phyloP scores from a whole-genome alignment of 139 green algal species.

The Yamagishiella unicocca region DNA sequence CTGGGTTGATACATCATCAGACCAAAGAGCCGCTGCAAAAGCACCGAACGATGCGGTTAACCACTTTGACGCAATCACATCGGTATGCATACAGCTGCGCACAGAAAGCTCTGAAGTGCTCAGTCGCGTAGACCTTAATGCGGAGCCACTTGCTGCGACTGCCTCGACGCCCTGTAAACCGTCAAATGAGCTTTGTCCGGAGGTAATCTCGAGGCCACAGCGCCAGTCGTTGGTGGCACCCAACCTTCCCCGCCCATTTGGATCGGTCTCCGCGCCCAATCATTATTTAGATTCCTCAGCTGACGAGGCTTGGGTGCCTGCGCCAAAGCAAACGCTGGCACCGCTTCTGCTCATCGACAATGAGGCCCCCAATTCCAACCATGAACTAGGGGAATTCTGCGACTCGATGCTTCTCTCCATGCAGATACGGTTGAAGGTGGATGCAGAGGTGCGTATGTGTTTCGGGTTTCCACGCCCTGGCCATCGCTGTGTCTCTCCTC shows the following conservation, averaged over 20 bases:
- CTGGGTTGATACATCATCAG: not conserved
- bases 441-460: conserved; percentile 6
- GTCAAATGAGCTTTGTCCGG: too few species aligned
- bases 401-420: conserved; percentile 39
- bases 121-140: too few species aligned
- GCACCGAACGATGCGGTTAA: not conserved
- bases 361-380: not conserved
- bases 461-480: not conserved
- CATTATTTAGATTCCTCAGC: not conserved
- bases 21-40: not conserved
- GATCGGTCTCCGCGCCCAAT: not conserved
- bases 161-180: too few species aligned
- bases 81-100: not conserved
- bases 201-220: too few species aligned
- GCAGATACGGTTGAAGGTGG: conserved; percentile 27
- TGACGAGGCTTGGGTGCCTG: conserved; percentile 3
- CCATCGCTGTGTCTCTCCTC: not conserved
- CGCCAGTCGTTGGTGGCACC: too few species aligned
- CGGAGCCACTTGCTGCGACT: too few species aligned
- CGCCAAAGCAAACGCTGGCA: not conserved
- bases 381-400: conserved; percentile 29
- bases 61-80: not conserved
- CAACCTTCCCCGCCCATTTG: not conserved
- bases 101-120: not conserved
- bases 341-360: conserved; percentile 1